phyloP scores from a whole-genome alignment of 1,139 yeast genomes.

The Yamadazyma atlantica region DNA sequence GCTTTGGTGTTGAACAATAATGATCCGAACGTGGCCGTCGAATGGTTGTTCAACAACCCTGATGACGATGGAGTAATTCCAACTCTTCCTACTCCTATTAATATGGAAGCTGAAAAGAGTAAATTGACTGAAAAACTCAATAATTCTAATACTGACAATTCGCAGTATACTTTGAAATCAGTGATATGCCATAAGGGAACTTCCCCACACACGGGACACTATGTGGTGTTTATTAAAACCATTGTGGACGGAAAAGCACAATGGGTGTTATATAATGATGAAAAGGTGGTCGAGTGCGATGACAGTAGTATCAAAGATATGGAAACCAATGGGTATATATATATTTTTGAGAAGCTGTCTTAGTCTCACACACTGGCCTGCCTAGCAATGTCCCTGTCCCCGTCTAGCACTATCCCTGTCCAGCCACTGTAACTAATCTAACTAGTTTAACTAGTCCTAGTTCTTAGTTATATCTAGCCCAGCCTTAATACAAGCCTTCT shows the following conservation, averaged over 20 bases:
- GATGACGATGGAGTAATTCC: conserved; percentile 51
- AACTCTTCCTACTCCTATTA: conserved; percentile 16
- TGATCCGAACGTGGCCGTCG: conserved; percentile 76
- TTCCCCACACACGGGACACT: conserved; percentile 94
- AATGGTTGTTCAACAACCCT: conserved; percentile 83
- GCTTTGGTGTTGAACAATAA: conserved; percentile 61
- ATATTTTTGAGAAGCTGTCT: conserved; percentile 36
- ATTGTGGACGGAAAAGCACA: conserved; percentile 38
- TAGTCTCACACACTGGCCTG: not conserved
- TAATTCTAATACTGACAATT: conserved; percentile 5
- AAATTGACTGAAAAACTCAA: conserved; percentile 15
- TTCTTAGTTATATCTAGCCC: too few species aligned
- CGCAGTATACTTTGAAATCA: conserved; percentile 57
- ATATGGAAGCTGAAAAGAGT: conserved; percentile 22
- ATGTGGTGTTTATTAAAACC: conserved; percentile 73
- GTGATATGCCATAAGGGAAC: conserved; percentile 93
- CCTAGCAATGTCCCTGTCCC: too few species aligned
- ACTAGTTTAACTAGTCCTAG: too few species aligned
- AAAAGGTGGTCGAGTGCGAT: conserved; percentile 78
- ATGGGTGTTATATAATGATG: conserved; percentile 93
- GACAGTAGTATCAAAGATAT: conserved; percentile 63
- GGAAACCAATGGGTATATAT: conserved; percentile 62
- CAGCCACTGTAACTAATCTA: too few species aligned
- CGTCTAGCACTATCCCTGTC: too few species aligned
- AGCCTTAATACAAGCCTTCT: too few species aligned